Conservation (phyloP, 306 rosid genomes). For the Gastrolobium villosum region DNA sequence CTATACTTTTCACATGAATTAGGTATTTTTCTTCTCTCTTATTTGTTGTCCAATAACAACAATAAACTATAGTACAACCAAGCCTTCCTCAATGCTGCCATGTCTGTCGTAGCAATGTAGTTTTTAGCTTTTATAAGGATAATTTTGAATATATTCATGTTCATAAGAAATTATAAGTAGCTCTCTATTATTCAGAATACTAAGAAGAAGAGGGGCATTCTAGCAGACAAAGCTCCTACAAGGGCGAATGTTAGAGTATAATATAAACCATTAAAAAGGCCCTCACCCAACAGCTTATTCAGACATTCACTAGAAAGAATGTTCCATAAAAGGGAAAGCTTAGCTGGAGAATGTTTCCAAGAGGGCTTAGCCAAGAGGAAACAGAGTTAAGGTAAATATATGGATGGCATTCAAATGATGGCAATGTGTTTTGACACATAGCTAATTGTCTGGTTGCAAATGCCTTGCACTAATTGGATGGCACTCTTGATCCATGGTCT, state of each 20-base stretch:
- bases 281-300: neutral
- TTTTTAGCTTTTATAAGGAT: constrained; percentile 10
- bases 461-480: constrained; percentile 41
- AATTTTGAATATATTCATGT: constrained; percentile 2
- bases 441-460: constrained; percentile 58
- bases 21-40: constrained; percentile 30
- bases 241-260: constrained; percentile 32
- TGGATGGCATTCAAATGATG: constrained; percentile 44
- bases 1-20: constrained; percentile 14
- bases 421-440: constrained; percentile 50
- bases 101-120: constrained; percentile 7
- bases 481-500: constrained; percentile 47
- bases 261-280: no score
- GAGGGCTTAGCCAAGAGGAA: constrained; percentile 59
- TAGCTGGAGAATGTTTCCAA: constrained; percentile 58
- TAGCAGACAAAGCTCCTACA: constrained; percentile 35
- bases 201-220: constrained; percentile 26
- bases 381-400: constrained; percentile 42
- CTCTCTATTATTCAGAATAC: constrained; percentile 32
- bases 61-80: constrained; percentile 45
- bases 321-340: constrained; percentile 59
- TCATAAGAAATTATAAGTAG: constrained; percentile 9
- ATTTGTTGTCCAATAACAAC: constrained; percentile 44
- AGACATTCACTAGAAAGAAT: constrained; percentile 55
- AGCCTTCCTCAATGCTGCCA: constrained; percentile 36